Conservation (phyloP, 2,329 filamentous ascomycete species). For the Fusarium circinatum region DNA sequence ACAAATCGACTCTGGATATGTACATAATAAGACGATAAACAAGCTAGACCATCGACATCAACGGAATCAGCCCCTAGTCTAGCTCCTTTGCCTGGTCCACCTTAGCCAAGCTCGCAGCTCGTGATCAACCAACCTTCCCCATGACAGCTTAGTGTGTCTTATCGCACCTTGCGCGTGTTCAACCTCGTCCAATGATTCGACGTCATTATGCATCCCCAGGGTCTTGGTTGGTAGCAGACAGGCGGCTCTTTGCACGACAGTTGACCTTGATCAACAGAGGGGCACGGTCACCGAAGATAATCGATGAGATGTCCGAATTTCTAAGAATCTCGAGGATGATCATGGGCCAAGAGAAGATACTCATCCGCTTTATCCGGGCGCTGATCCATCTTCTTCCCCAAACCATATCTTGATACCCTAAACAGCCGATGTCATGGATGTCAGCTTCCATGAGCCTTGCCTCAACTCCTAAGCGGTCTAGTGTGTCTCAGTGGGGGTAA, state of each 20-base stretch:
- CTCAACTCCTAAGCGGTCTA: slow-evolving; percentile 30
- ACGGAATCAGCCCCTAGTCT: slow-evolving; percentile 2
- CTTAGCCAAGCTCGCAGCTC: slow-evolving; percentile 35
- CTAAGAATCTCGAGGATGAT: neutral
- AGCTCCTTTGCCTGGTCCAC: slow-evolving; percentile 32
- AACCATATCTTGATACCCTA: slow-evolving; percentile 3
- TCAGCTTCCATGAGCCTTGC: slow-evolving; percentile 13
- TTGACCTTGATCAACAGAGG: slow-evolving; percentile 19
- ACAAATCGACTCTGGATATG: slow-evolving; percentile 12
- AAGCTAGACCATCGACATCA: slow-evolving; percentile 23
- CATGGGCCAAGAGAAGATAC: neutral
- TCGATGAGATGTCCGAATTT: neutral
- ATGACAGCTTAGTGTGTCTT: slow-evolving; percentile 35
- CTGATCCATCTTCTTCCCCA: slow-evolving; percentile 4
- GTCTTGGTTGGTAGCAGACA: slow-evolving; percentile 31
- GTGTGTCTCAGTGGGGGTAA: slow-evolving; percentile 21
- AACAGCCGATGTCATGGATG: neutral
- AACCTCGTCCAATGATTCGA: slow-evolving; percentile 25
- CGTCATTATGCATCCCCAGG: slow-evolving; percentile 38
- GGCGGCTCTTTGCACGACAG: slow-evolving; percentile 24
- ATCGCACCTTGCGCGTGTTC: slow-evolving; percentile 37
- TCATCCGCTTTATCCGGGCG: neutral
- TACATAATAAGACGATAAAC: slow-evolving; percentile 25
- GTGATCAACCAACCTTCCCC: slow-evolving; percentile 37
- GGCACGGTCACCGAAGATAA: neutral